phyloP scores from a whole-genome alignment of 1,139 yeast species.

The Lodderomyces theae region DNA sequence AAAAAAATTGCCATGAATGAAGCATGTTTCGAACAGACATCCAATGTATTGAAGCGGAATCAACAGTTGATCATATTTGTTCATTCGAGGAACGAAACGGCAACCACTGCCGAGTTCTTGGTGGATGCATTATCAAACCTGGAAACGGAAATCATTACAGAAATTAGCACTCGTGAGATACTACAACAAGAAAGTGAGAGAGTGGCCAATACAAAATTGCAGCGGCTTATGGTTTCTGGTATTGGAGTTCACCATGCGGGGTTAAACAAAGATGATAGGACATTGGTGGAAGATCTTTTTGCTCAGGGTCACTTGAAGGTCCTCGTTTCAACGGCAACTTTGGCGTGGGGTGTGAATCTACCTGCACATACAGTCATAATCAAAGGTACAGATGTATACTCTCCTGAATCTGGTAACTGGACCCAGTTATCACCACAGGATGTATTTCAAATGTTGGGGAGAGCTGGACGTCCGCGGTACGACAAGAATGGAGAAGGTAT shows the following conservation, averaged over 20 bases:
- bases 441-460: constrained; percentile 90
- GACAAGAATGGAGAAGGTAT: constrained; percentile 94
- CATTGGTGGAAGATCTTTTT: constrained; percentile 78
- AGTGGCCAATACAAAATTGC: constrained; percentile 53
- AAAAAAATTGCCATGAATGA: constrained; percentile 82
- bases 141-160: constrained; percentile 47
- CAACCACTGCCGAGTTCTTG: constrained; percentile 75
- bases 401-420: constrained; percentile 90
- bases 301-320: constrained; percentile 83
- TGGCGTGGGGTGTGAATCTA: constrained; percentile 98
- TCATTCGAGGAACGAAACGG: constrained; percentile 91
- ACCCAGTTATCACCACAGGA: constrained; percentile 90
- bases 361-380: constrained; percentile 97
- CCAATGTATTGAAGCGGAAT: constrained; percentile 54
- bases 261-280: constrained; percentile 66
- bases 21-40: constrained; percentile 81
- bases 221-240: constrained; percentile 64
- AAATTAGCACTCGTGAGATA: constrained; percentile 62
- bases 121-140: constrained; percentile 59
- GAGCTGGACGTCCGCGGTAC: constrained; percentile 97
- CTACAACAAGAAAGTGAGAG: constrained; percentile 61
- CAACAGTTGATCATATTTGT: constrained; percentile 88
- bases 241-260: constrained; percentile 98
- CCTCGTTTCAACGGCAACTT: constrained; percentile 88
- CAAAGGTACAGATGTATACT: constrained; percentile 91